Percentiles rank a stretch among this genome's conserved stretches.
Conservation (phyloP, 768 basidiomycete species). For the Boletus fagicola region DNA sequence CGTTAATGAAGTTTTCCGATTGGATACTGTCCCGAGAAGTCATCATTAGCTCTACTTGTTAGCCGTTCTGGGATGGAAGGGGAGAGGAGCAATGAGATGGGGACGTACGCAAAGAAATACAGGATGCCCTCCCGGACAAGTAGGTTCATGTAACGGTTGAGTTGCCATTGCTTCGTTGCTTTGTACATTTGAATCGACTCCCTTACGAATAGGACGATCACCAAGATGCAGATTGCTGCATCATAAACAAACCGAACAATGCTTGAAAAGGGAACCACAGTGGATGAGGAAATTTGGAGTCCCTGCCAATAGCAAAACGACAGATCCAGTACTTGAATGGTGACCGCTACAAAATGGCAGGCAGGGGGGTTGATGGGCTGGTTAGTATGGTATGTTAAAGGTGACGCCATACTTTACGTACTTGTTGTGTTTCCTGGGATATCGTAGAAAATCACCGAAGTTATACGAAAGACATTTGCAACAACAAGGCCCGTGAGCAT, state of each 20-base stretch:
- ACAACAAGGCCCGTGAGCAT: background rate
- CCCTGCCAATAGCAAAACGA: background rate
- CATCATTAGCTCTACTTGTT: background rate
- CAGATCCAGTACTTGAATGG: background rate
- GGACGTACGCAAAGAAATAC: background rate
- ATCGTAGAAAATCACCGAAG: background rate
- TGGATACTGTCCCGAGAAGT: background rate
- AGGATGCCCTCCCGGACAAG: background rate
- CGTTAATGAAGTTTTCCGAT: background rate
- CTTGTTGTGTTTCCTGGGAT: background rate
- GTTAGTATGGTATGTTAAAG: background rate
- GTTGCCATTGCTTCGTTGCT: background rate
- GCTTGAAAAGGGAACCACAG: background rate
- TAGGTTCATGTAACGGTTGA: background rate
- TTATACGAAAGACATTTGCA: background rate
- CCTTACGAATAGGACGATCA: background rate
- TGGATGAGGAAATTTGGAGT: background rate
- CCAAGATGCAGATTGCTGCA: background rate
- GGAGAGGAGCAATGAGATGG: background rate
- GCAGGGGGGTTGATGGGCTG: too few relatives aligned
- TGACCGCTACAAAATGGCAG: background rate
- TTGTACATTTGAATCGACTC: background rate
- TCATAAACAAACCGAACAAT: too few relatives aligned
- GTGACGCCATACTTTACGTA: background rate
- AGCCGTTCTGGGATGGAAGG: background rate